Conservation (phyloP, 495 filamentous ascomycete genomes). For the Trypethelium eluteriae region DNA sequence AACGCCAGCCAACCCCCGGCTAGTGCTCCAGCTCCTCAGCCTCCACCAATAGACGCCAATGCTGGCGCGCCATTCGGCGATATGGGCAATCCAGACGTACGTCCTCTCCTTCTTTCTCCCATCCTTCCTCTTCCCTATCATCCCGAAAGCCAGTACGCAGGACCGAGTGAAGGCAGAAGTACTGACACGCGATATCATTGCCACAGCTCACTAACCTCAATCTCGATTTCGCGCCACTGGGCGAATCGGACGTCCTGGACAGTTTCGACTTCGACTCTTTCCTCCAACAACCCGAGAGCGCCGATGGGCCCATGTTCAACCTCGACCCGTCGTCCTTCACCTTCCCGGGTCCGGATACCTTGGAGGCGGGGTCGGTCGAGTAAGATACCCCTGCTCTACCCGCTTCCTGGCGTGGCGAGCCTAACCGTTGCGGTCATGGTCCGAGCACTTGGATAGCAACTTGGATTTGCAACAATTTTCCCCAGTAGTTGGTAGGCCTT, state of each 20-base stretch:
- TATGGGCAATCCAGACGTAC: slow-evolving; percentile 16
- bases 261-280: slow-evolving; percentile 97
- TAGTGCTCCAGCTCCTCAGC: slow-evolving; percentile 39
- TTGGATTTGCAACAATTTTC: neutral
- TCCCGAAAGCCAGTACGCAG: no score
- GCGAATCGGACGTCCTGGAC: slow-evolving; percentile 61
- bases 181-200: no score
- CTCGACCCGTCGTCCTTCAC: slow-evolving; percentile 41
- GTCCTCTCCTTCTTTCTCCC: neutral
- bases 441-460: neutral
- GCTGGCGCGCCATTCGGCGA: slow-evolving; percentile 24
- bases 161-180: no score
- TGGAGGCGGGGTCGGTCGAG: neutral
- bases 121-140: neutral
- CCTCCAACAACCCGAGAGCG: slow-evolving; percentile 59
- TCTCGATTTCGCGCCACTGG: slow-evolving; percentile 56
- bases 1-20: slow-evolving; percentile 36
- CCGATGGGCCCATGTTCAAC: slow-evolving; percentile 41
- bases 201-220: slow-evolving; percentile 30
- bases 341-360: slow-evolving; percentile 15
- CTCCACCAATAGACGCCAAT: slow-evolving; percentile 42
- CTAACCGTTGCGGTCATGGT: neutral
- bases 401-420: neutral
- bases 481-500: neutral
- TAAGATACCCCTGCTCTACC: neutral